These are phyloP conservation scores for Citrus medica DNA, from an alignment of 345 rosid genomes.

Conservation along the genomic window DNA sequence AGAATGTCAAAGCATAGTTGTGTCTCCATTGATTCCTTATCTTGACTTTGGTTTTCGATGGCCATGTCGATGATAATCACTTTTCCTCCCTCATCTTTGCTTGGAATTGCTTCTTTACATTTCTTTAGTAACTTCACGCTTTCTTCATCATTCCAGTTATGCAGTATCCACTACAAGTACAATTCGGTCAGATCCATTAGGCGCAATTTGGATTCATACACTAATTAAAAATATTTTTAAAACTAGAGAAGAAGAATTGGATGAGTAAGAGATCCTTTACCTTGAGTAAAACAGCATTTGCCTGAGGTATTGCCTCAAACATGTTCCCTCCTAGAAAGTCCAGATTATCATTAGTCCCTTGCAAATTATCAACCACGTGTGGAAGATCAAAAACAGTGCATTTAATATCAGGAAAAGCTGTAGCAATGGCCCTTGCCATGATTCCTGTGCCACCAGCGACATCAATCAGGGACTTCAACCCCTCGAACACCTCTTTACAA, in stretches of 20 bases:
- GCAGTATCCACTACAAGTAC: neutral
- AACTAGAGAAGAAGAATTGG: too few relatives aligned
- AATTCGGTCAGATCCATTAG: too few relatives aligned
- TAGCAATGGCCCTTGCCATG: slow-evolving; percentile 23
- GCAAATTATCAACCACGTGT: slow-evolving; percentile 26
- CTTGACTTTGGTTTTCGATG: neutral
- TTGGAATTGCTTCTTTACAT: neutral
- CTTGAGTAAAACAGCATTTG: too few relatives aligned
- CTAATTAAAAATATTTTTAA: too few relatives aligned
- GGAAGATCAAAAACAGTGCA: slow-evolving; percentile 44
- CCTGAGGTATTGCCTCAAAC: too few relatives aligned
- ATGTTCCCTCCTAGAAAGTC: too few relatives aligned
- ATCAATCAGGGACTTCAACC: neutral
- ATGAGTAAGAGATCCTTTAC: too few relatives aligned
- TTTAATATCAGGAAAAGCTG: slow-evolving; percentile 23
- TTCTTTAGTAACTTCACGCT: neutral
- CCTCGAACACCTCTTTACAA: slow-evolving; percentile 6
- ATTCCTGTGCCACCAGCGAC: slow-evolving; percentile 9
- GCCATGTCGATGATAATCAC: neutral
- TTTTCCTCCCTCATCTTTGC: too few relatives aligned
- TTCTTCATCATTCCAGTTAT: neutral
- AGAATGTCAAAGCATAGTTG: slow-evolving; percentile 34
- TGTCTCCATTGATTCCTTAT: slow-evolving; percentile 16
- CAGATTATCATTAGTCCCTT: neutral
- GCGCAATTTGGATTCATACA: too few relatives aligned